Base-by-base conservation (phyloP, 352 stramenopile species). In the Elongisporangium anandrum region DNA sequence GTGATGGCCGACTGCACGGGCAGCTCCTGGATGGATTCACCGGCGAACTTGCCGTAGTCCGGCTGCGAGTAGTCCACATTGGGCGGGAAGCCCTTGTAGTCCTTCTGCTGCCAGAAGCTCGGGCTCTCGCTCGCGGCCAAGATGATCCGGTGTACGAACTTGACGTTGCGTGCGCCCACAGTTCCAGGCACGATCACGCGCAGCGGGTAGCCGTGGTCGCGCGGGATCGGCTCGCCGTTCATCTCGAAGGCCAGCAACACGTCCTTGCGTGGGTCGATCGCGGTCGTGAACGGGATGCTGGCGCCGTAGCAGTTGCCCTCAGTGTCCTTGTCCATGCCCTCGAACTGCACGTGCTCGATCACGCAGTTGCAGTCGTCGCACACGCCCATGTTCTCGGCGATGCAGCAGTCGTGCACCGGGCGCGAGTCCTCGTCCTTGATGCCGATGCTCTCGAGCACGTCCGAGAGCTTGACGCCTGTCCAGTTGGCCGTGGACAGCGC, bases 191-290 rank as follows among this genome's bases (percentile, higher is more conserved):
- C 94, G 49, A 99, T 97, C 20, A 97, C 77, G 19, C 97, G 91
- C 22, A 99, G 59, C 13, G 97, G 97, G 68, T 90, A 99, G 8
- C 97, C 97, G 66, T 99, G 97, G 71, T 99, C 97, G 2, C 92
- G 81, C 10, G 92, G 90, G 51, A 97, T 90, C 5, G 80, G 81
- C 62, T 92, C 80, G 8, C 81, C 97, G 68, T 99, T 99, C 97
- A 99, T 99, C 83, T 99, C 95, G 60, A 98, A 99, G 4, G 96
- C 96, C n/a, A 99, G 66, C 54, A 99, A 74, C 8, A 98, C 94
- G 61, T 99, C 98, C 23, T 97, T 97, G 52, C 93, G 88, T 15
- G 90, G 88, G 69, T 96, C 89, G 6, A 98, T 63, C 2, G 96
- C 97, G 45, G 98, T 99, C 22, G 88, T 76, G 50, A 98, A 85